These are phyloP conservation scores for Kandelia obovata DNA, from an alignment of 345 rosid genomes.

Conservation along the genomic window DNA sequence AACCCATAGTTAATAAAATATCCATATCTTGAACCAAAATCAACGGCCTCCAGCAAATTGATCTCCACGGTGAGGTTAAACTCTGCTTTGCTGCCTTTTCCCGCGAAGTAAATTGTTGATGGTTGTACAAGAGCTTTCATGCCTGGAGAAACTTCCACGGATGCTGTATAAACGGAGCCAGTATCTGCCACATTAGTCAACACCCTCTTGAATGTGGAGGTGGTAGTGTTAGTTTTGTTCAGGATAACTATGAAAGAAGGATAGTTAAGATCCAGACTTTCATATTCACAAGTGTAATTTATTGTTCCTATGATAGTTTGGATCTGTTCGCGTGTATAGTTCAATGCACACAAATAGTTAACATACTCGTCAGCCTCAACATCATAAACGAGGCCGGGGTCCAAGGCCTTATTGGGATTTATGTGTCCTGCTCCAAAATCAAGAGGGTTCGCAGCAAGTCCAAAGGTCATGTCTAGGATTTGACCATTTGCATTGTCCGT, in stretches of 20 bases:
- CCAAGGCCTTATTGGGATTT: constrained; percentile 37
- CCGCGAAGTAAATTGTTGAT: constrained; percentile 19
- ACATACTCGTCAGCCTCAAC: constrained; percentile 29
- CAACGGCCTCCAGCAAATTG: constrained; percentile 16
- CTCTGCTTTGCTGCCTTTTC: constrained; percentile 32
- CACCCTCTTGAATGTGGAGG: constrained; percentile 36
- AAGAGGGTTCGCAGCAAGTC: constrained; percentile 41
- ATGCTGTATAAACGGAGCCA: constrained; percentile 23
- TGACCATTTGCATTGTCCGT: constrained; percentile 17
- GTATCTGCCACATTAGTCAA: constrained; percentile 35
- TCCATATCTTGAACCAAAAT: constrained; percentile 25
- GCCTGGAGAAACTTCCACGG: constrained; percentile 25
- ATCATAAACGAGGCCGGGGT: constrained; percentile 50
- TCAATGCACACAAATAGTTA: constrained; percentile 37
- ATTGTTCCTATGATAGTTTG: constrained; percentile 27
- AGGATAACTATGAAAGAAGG: constrained; percentile 48
- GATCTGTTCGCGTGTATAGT: constrained; percentile 34
- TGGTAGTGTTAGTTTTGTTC: constrained; percentile 42
- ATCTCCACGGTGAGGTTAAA: constrained; percentile 38
- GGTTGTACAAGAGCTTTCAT: constrained; percentile 38
- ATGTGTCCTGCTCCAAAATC: constrained; percentile 48
- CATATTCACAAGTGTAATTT: constrained; percentile 21
- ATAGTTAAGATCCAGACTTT: constrained; percentile 44
- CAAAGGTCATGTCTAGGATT: constrained; percentile 35
- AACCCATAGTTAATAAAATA: constrained; percentile 43